Evolutionary conservation across 192 early-diverging fungal genomes (phyloP), one percentile per base, ranked within the genome.

Genomic region (Gonapodya prolifera): DNA sequence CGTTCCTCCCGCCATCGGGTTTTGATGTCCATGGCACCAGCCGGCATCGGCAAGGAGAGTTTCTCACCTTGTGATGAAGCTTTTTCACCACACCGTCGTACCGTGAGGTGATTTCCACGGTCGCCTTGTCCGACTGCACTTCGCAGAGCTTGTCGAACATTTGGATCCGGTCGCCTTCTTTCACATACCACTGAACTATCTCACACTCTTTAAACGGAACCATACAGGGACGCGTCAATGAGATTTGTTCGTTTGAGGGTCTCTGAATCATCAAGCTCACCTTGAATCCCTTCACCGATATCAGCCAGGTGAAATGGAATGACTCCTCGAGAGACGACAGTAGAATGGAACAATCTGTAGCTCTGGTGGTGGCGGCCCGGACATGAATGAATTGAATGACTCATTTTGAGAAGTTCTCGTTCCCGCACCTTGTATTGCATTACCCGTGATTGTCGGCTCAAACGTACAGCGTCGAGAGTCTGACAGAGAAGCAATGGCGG

Each of bases 71-170:
- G 83, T 97, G 92, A 82, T 96, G 83, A 1, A 99, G 85, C 77
- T 93, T 90, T 23, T 80, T 85, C 69, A 99, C 86, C 18, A 85
- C 86, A 61, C 97, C 97, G 77, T 96, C 92, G 80, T 90, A 99
- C 2, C 97, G 89, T 30, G 95, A 97, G 29, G 97, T 95, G 83
- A 99, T 98, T 83, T 99, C 95, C 2, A 96, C 97, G n/a, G 97
- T 92, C 8, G 97, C 97, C 86, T 99, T 99, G 84, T 99, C 97
- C 16, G 94, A 95, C 76, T 97, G 96, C 32, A 99, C 96, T 79
- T 99, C 97, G 80, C 95, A 96, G 36, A 99, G 91, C 82, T 92
- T 93, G 78, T 95, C 90, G 83, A 99, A 99, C 88, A 98, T 94
- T 29, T 88, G 85, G 29, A 99, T 91, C 70, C 83, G 85, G 81